A percentile compares a stretch with the other conserved stretches of the same genome.
Conservation (phyloP, 2,329 filamentous ascomycete species). For the Fusarium poae region DNA sequence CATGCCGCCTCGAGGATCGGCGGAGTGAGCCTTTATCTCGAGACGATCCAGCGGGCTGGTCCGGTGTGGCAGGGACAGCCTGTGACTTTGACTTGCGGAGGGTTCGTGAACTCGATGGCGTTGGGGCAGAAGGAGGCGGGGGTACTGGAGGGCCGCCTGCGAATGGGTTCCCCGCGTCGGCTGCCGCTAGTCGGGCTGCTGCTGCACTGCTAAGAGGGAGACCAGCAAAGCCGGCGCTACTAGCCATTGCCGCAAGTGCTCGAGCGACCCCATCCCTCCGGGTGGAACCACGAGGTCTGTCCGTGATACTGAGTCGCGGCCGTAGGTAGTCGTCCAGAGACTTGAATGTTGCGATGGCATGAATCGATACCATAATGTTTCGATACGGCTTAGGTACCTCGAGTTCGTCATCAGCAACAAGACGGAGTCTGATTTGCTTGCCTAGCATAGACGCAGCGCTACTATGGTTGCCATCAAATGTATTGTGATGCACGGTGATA, state of each 20-base stretch:
- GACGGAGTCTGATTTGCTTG: slow-evolving; percentile 90
- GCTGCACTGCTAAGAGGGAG: slow-evolving; percentile 65
- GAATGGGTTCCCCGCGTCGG: slow-evolving; percentile 58
- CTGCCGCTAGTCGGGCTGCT: slow-evolving; percentile 58
- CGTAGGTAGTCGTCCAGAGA: slow-evolving; percentile 95
- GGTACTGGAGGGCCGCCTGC: slow-evolving; percentile 55
- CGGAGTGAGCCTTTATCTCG: slow-evolving; percentile 71
- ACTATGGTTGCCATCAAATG: slow-evolving; percentile 88
- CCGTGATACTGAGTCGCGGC: slow-evolving; percentile 85
- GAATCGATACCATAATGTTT: slow-evolving; percentile 98
- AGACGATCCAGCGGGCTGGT: slow-evolving; percentile 62
- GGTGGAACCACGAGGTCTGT: slow-evolving; percentile 69
- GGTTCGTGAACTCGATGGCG: slow-evolving; percentile 60
- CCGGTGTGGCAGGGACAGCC: slow-evolving; percentile 59
- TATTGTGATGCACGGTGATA: slow-evolving; percentile 92
- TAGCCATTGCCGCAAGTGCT: slow-evolving; percentile 82
- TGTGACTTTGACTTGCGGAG: slow-evolving; percentile 63
- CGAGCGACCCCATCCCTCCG: slow-evolving; percentile 75
- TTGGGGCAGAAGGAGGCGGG: slow-evolving; percentile 55
- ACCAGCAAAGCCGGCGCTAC: slow-evolving; percentile 74
- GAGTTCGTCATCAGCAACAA: slow-evolving; percentile 90
- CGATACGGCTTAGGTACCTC: slow-evolving; percentile 89
- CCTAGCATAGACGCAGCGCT: slow-evolving; percentile 96
- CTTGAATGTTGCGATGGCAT: slow-evolving; percentile 98
- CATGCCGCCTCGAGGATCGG: slow-evolving; percentile 73